Evolutionary conservation across 1,284 basidiomycete genomes (phyloP), one percentile per base, ranked within the genome.

Genomic region (Trichosporon asahii): DNA sequence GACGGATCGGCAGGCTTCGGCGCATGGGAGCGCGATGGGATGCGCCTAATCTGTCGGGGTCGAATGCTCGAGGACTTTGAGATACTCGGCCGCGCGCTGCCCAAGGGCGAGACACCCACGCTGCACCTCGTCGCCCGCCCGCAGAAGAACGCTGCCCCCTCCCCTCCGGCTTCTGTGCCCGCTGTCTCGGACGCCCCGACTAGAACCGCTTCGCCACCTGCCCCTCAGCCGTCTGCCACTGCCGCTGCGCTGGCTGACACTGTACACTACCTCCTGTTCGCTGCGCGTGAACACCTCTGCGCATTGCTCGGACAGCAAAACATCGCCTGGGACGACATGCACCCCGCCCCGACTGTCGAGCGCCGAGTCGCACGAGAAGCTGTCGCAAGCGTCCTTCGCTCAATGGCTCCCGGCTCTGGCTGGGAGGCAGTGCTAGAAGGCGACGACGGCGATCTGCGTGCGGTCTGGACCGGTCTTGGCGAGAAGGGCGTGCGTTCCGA

Each of bases 1-100:
- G 29, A 64, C 18, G 77, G 79, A 15, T 55, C 73, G 2, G 78
- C 79, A 12, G 75, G 78, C 23, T 74, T 72, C 33, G 79, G 76
- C 0, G 25, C 40, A 5, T 82, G 79, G 79, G 75, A 76, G 35
- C 73, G 76, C 23, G 74, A 77, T 1, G 79, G 78, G 0, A 77
- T 82, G 76, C 73, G 81, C 23, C 60, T 82, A 9, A 77, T 82
- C 7, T 81, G 77, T 75, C 77, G 76, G 49, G 81, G 81, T 2
- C 72, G 80, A 37, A 78, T 83, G n/a, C 74, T 82, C 3, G 65
- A 74, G 15, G 81, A 82, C 74, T 74, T 79, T 9, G 79, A 80
- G 68, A 66, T 66, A 18, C 53, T 82, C n/a, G 77, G 75, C 6
- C 72, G 76, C 7, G 74, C 78, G 33, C 73, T 81, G 2, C 73